Evolutionary conservation across 177 flowering plant species (phyloP), one percentile per base, ranked within the genome.

Genomic region (Vitis hybrid): DNA sequence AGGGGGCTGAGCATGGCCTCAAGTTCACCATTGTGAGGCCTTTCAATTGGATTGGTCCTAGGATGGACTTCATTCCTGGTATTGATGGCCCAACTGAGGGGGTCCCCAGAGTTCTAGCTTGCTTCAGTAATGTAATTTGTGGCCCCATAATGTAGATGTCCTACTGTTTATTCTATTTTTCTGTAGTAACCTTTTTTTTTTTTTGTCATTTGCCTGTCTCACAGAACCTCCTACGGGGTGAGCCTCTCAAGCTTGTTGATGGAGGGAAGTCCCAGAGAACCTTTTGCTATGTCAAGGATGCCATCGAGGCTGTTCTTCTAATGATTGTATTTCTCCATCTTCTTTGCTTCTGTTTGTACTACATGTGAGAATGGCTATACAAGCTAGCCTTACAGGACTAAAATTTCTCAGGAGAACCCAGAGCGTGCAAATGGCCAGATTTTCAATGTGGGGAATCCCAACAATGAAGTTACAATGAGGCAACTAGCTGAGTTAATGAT

Each of bases 401-500:
- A 8, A 38, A 38, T 51, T 67, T 64, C 62, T 24, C 81, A 94
- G 99, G 99, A 94, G 88, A 95, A 95, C 72, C 95, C 98, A 28
- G 89, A 81, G 11, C 83, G 99, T 73, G 97, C 95, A 4, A 90
- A 89, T 82, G 95, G 97, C 38, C 99, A 94, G 0, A 92, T 95
- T 69, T 95, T 95, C 73, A 95, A 94, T 80, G 99, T 94, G 61
- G 98, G 99, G 71, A 95, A 94, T 73, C 99, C 99, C 2, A 69
- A 95, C 81, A 95, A 96, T 86, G 99, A 96, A 85, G 98, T 96
- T 58, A 96, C 97, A 3, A 98, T 94, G 24, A 85, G 88, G 83
- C 99, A 96, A 79, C 98, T 92, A 66, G 98, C 95, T 71, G 97
- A 94, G 76, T 92, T 96, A 94, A 96, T 96, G 99, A 87, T 92